Percentiles rank a stretch among this genome's conserved stretches.
These are phyloP conservation scores for Axilococcus clingmanii DNA, from an alignment of 139 green algal genomes.

Conservation along the genomic window DNA sequence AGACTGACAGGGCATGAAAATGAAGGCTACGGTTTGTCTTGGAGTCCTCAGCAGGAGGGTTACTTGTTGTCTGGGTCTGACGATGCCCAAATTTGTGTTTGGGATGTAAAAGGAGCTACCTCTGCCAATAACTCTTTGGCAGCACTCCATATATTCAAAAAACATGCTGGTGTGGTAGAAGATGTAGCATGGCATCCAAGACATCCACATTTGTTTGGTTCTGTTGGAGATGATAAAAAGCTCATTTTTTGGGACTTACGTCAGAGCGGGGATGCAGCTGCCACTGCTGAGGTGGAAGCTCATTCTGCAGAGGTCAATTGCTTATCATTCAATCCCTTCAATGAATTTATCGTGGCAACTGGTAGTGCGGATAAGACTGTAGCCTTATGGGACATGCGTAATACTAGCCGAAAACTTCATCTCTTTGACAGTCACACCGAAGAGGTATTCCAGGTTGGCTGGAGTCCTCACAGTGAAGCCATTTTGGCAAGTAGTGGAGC, in stretches of 20 bases:
- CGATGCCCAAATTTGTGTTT: constrained; percentile 97
- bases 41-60: constrained; percentile 72
- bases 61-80: constrained; percentile 92
- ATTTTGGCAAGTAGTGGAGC: constrained; percentile 89
- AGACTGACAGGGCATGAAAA: constrained; percentile 77
- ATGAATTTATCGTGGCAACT: constrained; percentile 92
- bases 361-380: constrained; percentile 93
- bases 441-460: constrained; percentile 95
- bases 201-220: constrained; percentile 88
- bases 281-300: constrained; percentile 41
- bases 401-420: constrained; percentile 80
- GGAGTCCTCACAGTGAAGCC: constrained; percentile 92
- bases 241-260: constrained; percentile 94
- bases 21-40: constrained; percentile 97
- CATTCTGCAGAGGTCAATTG: constrained; percentile 96
- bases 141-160: constrained; percentile 65
- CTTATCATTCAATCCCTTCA: constrained; percentile 96
- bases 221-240: constrained; percentile 91
- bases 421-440: constrained; percentile 87
- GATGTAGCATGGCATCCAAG: constrained; percentile 96
- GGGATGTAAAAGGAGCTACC: constrained; percentile 72
- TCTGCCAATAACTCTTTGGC: constrained; percentile 23
- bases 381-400: constrained; percentile 88
- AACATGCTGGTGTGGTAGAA: constrained; percentile 78
- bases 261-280: constrained; percentile 25